Evolutionary conservation across 2,329 filamentous ascomycete species (phyloP).

Genomic region (Alternaria infectoria): DNA sequence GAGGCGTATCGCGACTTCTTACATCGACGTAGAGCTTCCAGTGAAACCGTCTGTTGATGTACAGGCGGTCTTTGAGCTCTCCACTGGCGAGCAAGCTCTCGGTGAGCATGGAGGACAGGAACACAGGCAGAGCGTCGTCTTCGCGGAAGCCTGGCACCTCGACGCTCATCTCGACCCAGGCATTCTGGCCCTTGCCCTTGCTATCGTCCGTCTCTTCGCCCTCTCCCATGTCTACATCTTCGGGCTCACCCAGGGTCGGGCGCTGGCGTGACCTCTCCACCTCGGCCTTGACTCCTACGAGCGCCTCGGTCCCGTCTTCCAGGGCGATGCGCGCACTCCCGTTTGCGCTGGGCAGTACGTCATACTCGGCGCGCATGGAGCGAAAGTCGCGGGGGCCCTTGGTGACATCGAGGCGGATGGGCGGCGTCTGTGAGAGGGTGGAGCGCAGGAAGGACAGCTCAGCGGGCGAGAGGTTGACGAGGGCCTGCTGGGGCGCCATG

Average conservation of each 20-base stretch:
- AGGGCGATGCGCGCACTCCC: conserved; percentile 94
- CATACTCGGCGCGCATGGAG: conserved; percentile 86
- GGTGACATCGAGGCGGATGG: conserved; percentile 79
- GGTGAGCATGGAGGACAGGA: conserved; percentile 83
- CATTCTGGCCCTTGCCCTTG: conserved; percentile 59
- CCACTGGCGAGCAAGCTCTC: conserved; percentile 83
- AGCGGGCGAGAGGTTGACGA: conserved; percentile 84
- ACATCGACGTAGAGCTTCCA: conserved; percentile 97
- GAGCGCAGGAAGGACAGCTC: conserved; percentile 95
- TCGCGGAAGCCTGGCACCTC: conserved; percentile 91
- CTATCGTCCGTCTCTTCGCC: conserved; percentile 36
- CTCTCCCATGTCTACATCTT: conserved; percentile 52
- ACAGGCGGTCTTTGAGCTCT: conserved; percentile 70
- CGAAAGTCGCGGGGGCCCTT: conserved; percentile 79
- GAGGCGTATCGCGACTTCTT: conserved; percentile 42
- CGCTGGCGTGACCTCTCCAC: conserved; percentile 72
- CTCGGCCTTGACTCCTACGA: conserved; percentile 95
- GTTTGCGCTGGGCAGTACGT: conserved; percentile 86
- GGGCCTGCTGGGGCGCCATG: conserved; percentile 53
- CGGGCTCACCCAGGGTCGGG: conserved; percentile 27
- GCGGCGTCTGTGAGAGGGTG: conserved; percentile 79
- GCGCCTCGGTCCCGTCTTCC: conserved; percentile 91
- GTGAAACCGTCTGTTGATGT: conserved; percentile 91
- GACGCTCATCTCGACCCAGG: conserved; percentile 88
- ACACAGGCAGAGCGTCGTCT: conserved; percentile 88